Evolutionary conservation across 805 yeast species (phyloP), one percentile per base, ranked within the genome.

Genomic region (Ogataea siamensis): DNA sequence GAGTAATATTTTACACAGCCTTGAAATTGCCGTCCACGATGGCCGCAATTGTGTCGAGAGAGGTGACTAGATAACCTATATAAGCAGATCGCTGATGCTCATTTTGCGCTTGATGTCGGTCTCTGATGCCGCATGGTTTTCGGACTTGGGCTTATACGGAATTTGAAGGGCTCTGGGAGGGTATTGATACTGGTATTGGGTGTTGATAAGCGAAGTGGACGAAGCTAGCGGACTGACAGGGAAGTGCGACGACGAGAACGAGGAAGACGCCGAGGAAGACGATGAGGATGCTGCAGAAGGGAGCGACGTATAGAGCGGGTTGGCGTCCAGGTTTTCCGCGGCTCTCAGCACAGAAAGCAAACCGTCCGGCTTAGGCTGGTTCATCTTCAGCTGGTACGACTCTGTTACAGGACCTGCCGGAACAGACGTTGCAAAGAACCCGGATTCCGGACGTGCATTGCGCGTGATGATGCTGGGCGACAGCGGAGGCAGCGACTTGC

Each of bases 291-390:
- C 26, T 3, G 43, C 13, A 3, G 37, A 35, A 5, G 26, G 19
- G 10, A 18, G 26, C 5, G 47, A 34, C 17, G 47, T 12, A 28
- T 38, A 38, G 24, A 32, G 23, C 17, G 33, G 32, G 14, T 32
- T 38, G 28, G 28, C 17, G 32, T 49, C 54, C 21, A 49, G 30
- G 28, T 49, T 45, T 32, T 54, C 52, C 16, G 58, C 58, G 7
- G 58, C 58, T 27, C 43, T 45, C 17, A 54, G 40, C 12, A 54
- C 58, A 2, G 58, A 53, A 11, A 53, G 38, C 5, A 54, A 38
- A 5, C 57, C 55, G 33, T 54, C 55, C 7, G 34, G 34, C 25
- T 43, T 47, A 21, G 37, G 38, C 17, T 30, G 37, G 14, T 39
- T 21, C 10, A 28, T n/a, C 15, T 22, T 34, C n/a, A 34, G 9